Evolutionary conservation across 306 rosid species (phyloP), one percentile per base, ranked within the genome.

Genomic region (Medicago arabica): DNA sequence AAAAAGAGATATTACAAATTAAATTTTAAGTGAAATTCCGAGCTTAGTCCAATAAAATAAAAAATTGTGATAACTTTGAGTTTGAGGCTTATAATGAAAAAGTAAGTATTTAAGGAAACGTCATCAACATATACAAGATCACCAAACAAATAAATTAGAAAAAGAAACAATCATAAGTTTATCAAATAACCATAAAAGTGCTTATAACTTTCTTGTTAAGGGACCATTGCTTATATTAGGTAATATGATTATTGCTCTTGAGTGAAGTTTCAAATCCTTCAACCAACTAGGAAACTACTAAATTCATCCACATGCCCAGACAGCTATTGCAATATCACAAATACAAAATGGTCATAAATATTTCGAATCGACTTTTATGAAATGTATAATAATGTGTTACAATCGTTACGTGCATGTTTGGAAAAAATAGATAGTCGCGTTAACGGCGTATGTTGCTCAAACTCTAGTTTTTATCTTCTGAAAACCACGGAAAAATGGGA

Each of bases 201-300:
- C 17, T 41, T 12, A 41, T 18, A 2, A 40, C 53, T 66, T 66
- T 64, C 31, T 8, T 43, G n/a, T 43, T 43, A 44, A 43, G 72
- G 73, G 51, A 31, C 12, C 60, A 11, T 18, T 23, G 19, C 41
- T 68, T 46, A 17, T 58, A 25, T 46, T 25, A 46, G 12, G 59
- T 47, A 68, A 4, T 18, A 9, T 46, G 6, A 16, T 9, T 18
- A 15, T 63, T 31, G 47, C 62, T 28, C 54, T 7, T 11, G 50
- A 75, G 40, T 28, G 23, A 62, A 16, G 61, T 31, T 63, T 64
- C 54, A 50, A 64, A 64, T 47, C 43, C 79, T 51, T 50, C 79
- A 14, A 6, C 69, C 34, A 74, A 14, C 69, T 2, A 23, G 44
- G 40, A 59, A 17, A 50, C 34, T 47, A 10, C 5, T 46, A 31